phyloP scores from a whole-genome alignment of 1,284 basidiomycete genomes.

The Heterobasidion irregulare region DNA sequence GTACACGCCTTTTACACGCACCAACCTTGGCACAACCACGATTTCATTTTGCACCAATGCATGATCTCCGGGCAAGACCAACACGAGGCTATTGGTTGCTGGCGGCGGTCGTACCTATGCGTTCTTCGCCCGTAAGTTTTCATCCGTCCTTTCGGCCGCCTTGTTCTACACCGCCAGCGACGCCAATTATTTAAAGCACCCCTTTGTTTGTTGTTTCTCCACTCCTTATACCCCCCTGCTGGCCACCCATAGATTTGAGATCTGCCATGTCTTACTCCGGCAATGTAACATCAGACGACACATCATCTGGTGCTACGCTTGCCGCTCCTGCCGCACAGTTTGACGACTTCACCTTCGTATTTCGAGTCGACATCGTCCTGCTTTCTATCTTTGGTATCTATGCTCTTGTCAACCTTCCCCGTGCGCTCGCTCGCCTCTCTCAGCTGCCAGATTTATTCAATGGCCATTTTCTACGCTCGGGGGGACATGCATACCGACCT shows the following conservation, averaged over 20 bases:
- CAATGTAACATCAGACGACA: neutral
- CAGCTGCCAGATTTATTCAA: slow-evolving; percentile 22
- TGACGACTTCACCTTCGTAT: slow-evolving; percentile 12
- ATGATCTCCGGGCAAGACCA: neutral
- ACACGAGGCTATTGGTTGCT: neutral
- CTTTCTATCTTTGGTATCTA: slow-evolving; percentile 20
- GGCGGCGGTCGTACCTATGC: neutral
- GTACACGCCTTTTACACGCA: neutral
- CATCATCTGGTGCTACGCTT: neutral
- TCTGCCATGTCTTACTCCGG: neutral
- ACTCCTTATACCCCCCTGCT: neutral
- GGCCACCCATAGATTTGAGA: neutral
- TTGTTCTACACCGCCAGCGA: neutral
- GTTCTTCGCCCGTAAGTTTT: no score
- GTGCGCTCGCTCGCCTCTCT: slow-evolving; percentile 22
- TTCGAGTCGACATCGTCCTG: slow-evolving; percentile 22
- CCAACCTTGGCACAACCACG: no score
- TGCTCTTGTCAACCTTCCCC: slow-evolving; percentile 23
- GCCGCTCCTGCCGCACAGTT: neutral
- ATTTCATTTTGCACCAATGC: neutral
- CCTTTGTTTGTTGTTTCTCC: neutral
- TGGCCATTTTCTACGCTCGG: slow-evolving; percentile 22
- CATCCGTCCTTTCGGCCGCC: no score
- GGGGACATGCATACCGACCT: slow-evolving; percentile 1
- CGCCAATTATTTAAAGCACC: neutral